Evolutionary conservation across 2,329 filamentous ascomycete species (phyloP).

Genomic region (Albophoma yamanashiensis): DNA sequence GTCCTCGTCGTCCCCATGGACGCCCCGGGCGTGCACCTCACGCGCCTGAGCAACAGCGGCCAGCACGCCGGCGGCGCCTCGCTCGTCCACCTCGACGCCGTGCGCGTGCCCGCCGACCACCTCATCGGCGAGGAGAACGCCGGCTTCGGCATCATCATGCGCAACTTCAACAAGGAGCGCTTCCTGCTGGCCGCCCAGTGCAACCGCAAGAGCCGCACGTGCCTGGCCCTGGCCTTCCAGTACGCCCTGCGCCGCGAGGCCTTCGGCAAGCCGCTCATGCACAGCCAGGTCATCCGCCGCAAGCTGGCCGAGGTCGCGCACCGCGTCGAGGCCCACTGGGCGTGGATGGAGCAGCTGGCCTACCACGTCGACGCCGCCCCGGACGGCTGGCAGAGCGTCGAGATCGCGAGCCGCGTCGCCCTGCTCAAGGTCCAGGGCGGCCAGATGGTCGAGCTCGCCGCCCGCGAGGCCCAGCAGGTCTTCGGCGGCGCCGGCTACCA

Average conservation of each 20-base stretch:
- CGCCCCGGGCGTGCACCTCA: conserved; percentile 34
- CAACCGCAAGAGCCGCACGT: conserved; percentile 46
- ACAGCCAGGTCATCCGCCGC: conserved; percentile 46
- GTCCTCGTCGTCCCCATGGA: conserved; percentile 45
- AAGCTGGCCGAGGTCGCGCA: conserved; percentile 50
- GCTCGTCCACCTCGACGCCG: conserved; percentile 44
- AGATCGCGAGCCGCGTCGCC: conserved; percentile 18
- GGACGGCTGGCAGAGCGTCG: conserved; percentile 17
- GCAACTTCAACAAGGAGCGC: conserved; percentile 46
- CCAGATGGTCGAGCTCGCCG: conserved; percentile 35
- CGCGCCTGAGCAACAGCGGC: conserved; percentile 51
- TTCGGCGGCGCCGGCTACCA: conserved; percentile 43
- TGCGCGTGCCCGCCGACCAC: conserved; percentile 33
- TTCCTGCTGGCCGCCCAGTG: conserved; percentile 45
- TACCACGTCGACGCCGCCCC: conserved; percentile 33
- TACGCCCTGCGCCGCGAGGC: conserved; percentile 43
- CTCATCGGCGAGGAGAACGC: conserved; percentile 39
- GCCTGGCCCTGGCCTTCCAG: conserved; percentile 38
- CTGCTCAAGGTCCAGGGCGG: conserved; percentile 37
- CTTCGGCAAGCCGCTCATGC: conserved; percentile 46
- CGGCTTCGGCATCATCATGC: conserved; percentile 48
- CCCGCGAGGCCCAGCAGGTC: conserved; percentile 42
- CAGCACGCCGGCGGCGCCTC: conserved; percentile 54
- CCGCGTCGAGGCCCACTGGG: conserved; percentile 49
- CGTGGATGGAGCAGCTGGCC: conserved; percentile 51